Conservation (phyloP, 805 yeast genomes). For the Saccharomycopsis synnaedendra region DNA sequence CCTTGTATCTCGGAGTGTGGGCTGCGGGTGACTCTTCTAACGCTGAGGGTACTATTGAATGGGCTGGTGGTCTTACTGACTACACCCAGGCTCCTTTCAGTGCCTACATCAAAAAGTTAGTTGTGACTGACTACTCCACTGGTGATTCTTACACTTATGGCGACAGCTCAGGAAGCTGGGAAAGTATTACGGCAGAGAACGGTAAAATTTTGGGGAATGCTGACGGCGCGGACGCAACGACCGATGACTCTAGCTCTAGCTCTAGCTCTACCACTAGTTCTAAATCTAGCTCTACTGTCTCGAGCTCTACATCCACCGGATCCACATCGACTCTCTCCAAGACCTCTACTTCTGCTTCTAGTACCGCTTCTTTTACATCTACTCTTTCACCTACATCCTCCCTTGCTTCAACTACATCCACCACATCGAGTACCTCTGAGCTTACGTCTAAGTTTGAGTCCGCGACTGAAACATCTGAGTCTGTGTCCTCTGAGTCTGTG, state of each 20-base stretch:
- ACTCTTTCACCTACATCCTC: constrained; percentile 18
- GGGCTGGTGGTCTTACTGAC: constrained; percentile 76
- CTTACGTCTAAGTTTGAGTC: constrained; percentile 7
- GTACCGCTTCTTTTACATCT: constrained; percentile 17
- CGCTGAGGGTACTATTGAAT: constrained; percentile 56
- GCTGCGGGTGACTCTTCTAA: constrained; percentile 65
- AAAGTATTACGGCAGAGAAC: constrained; percentile 29
- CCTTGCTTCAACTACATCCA: constrained; percentile 17
- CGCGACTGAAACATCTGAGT: constrained; percentile 1
- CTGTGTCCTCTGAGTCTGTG: background rate
- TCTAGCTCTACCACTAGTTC: constrained; percentile 14
- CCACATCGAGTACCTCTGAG: constrained; percentile 14
- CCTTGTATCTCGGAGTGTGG: constrained; percentile 46
- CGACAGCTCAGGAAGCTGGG: constrained; percentile 19
- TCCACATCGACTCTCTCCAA: constrained; percentile 13
- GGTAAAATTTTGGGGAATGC: constrained; percentile 18
- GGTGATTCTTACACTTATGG: constrained; percentile 44
- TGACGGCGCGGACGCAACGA: background rate
- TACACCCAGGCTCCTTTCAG: constrained; percentile 56
- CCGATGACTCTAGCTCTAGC: constrained; percentile 5
- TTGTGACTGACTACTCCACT: constrained; percentile 60
- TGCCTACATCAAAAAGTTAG: constrained; percentile 48
- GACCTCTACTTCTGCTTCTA: constrained; percentile 4
- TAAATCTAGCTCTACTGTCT: constrained; percentile 10
- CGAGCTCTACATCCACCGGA: constrained; percentile 12